These are phyloP conservation scores for Phaeosphaeria sp. DNA, from an alignment of 2,329 filamentous ascomycete genomes.

Conservation along the genomic window DNA sequence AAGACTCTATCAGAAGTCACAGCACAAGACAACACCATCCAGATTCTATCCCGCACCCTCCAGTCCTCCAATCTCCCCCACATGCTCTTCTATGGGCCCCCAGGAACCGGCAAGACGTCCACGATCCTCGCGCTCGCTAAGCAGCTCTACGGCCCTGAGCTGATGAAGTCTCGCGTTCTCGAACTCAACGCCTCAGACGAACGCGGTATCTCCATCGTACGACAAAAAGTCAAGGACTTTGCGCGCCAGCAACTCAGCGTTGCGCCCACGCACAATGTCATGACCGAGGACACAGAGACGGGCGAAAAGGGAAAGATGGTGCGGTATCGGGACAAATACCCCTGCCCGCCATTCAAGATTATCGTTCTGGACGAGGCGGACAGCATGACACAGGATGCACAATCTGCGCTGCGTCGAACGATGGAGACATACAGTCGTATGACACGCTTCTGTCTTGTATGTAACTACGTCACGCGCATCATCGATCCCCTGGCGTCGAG, in stretches of 20 bases:
- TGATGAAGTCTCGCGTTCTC: conserved; percentile 92
- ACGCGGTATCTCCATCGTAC: conserved; percentile 94
- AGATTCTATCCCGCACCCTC: conserved; percentile 87
- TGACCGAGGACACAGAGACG: conserved; percentile 51
- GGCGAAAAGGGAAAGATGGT: conserved; percentile 34
- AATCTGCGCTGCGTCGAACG: conserved; percentile 87
- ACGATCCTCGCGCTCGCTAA: conserved; percentile 97
- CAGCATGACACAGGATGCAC: conserved; percentile 98
- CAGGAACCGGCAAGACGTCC: conserved; percentile 96
- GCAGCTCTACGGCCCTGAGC: conserved; percentile 93
- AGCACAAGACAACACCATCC: conserved; percentile 96
- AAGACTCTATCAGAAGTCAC: conserved; percentile 94
- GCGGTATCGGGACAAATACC: conserved; percentile 71
- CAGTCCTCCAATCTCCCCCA: conserved; percentile 98
- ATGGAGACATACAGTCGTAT: conserved; percentile 99
- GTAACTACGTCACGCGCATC: conserved; percentile 98
- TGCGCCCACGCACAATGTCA: conserved; percentile 70
- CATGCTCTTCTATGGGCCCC: conserved; percentile 99
- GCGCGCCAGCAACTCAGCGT: conserved; percentile 93
- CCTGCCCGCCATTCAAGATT: conserved; percentile 98
- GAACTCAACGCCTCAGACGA: conserved; percentile 99
- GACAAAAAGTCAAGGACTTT: conserved; percentile 98
- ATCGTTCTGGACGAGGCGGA: conserved; percentile 98
- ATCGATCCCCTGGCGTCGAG: conserved; percentile 93
- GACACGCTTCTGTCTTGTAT: conserved; percentile 95